Evolutionary conservation across 805 yeast genomes (phyloP), one percentile per base, ranked within the genome.

Genomic region (Zygotorulaspora florentina): DNA sequence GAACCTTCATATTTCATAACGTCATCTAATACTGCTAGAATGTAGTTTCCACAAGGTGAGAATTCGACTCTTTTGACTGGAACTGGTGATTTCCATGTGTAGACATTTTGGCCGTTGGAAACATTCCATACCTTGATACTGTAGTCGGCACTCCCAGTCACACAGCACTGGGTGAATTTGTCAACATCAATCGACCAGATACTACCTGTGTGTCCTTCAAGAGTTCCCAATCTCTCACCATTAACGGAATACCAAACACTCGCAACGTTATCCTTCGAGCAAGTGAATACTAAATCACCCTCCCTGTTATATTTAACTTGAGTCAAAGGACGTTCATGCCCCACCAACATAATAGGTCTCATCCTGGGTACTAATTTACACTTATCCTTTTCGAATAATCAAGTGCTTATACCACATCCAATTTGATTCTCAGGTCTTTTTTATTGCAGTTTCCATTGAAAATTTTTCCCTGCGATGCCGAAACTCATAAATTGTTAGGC

Each of bases 291-390:
- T 56, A 93, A 70, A 67, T 93, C 99, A 38, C 99, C 99, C 62
- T 95, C 98, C 52, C 81, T 77, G 78, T 93, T 93, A 74, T 83
- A 93, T 66, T 87, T 91, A 58, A 93, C 90, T 75, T 93, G 98
- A 40, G 98, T 90, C 59, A 93, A 74, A 55, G 98, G 88, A 79
- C 99, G 95, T 73, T 87, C 96, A 72, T 93, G 99, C 50, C 98
- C 98, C 77, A 86, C 85, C 60, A 85, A 73, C 74, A 81, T 62
- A 56, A 81, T 68, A 48, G 86, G 85, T 76, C 85, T 80, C 85
- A 81, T 80, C 12, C 27, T 20, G n/a, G 44, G 7, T 20, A 20
- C 25, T 8, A 10, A 27, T 27, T 28, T 18, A 12, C 25, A 16
- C 11, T 16, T 33, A 10, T 8, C n/a, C 13, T 7, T 13, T 25